Percentiles rank a stretch among this genome's conserved stretches.
Evolutionary conservation across 164 flowering plant species (phyloP).

Genomic region (Vitis rupestris): DNA sequence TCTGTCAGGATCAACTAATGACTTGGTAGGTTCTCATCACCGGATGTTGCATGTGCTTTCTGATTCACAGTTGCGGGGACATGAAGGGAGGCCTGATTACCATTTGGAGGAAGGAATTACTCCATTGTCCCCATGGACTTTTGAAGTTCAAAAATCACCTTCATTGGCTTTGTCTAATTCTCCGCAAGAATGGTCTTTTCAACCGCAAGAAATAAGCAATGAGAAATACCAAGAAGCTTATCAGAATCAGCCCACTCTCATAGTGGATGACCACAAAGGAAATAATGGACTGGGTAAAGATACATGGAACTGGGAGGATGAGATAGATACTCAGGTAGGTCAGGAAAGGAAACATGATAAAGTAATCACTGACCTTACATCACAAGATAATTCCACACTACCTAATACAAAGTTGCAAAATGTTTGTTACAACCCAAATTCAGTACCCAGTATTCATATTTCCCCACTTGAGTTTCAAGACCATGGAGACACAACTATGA

Average conservation of each 20-base stretch:
- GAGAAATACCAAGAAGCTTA: slow-evolving; percentile 14
- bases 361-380: slow-evolving; percentile 5
- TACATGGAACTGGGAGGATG: slow-evolving; percentile 15
- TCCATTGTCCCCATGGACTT: slow-evolving; percentile 10
- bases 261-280: slow-evolving; percentile 8
- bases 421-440: too few relatives aligned
- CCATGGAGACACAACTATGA: slow-evolving; percentile 8
- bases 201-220: slow-evolving; percentile 16
- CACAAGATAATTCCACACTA: slow-evolving; percentile 11
- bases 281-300: slow-evolving; percentile 9
- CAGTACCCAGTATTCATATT: background rate
- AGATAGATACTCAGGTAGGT: slow-evolving; percentile 9
- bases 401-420: background rate
- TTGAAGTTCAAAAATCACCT: slow-evolving; percentile 29
- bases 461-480: slow-evolving; percentile 16
- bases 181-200: slow-evolving; percentile 16
- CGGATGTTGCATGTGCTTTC: slow-evolving; percentile 56
- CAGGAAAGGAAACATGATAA: slow-evolving; percentile 10
- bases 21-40: slow-evolving; percentile 23
- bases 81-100: slow-evolving; percentile 11
- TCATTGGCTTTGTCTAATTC: slow-evolving; percentile 21
- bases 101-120: slow-evolving; percentile 11
- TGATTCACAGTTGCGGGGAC: slow-evolving; percentile 46
- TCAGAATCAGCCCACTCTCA: slow-evolving; percentile 10
- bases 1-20: slow-evolving; percentile 25